These are phyloP conservation scores for Xerocomellus intermedius DNA, from an alignment of 768 basidiomycete species.

Conservation along the genomic window DNA sequence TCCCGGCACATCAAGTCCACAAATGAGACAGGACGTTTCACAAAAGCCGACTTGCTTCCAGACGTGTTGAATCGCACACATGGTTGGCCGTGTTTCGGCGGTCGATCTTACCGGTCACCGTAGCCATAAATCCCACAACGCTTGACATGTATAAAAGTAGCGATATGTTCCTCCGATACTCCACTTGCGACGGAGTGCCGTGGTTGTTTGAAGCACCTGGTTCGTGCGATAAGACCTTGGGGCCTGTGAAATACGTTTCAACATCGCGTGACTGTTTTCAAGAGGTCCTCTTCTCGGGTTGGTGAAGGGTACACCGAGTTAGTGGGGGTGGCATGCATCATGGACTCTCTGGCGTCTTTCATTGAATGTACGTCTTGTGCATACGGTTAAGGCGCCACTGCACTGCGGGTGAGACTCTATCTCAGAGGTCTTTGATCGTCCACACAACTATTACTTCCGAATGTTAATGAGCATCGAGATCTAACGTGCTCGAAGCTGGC, in stretches of 20 bases:
- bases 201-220: not conserved
- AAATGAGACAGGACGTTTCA: not conserved
- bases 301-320: too few species aligned
- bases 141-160: not conserved
- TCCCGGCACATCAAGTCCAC: not conserved
- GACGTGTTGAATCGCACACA: too few species aligned
- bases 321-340: not conserved
- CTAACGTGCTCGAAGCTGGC: not conserved
- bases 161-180: not conserved
- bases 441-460: not conserved
- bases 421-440: constrained; percentile 9
- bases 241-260: constrained; percentile 1
- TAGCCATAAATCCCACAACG: not conserved
- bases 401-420: not conserved
- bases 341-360: not conserved
- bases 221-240: constrained; percentile 2
- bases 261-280: not conserved
- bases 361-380: not conserved
- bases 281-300: too few species aligned
- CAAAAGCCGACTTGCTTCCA: not conserved
- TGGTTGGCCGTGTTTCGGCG: not conserved
- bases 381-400: not conserved
- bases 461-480: not conserved
- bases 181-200: not conserved
- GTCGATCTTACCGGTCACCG: not conserved